Evolutionary conservation across 202 grass and related monocot species (phyloP), one percentile per base, ranked within the genome.

Genomic region (Thinopyrum obtusiflorum): DNA sequence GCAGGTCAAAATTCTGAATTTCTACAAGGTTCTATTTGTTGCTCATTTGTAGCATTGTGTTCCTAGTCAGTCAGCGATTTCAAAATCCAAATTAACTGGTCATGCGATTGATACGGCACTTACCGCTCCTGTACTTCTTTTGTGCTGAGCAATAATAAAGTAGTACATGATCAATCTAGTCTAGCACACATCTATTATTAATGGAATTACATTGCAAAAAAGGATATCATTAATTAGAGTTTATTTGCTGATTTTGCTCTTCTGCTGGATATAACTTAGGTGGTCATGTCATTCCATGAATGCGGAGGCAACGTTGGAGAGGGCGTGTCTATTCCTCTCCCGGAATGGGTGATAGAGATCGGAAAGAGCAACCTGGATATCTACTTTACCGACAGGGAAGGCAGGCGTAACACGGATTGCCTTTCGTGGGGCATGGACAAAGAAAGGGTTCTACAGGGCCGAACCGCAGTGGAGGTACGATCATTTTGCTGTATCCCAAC

Each of bases 281-380:
- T 95, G 59, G 93, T 98, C 80, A 98, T 98, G 89, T 98, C 95
- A 0, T 95, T 98, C 86, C 95, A 98, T 77, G 92, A 95, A 23
- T 94, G 95, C 35, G 93, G 95, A 31, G 93, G 93, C 36, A 98
- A 98, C 72, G 78, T 92, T 46, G 91, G 93, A 3, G 93, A 95
- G 35, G 86, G 92, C 39, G 83, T 92, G 4, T 79, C 57, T 24
- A 95, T 95, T 73, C 93, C 95, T 82, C 90, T 98, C 51, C 95
- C 95, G 63, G 36, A 90, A 35, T 98, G 95, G 95, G 88, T 98
- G n/a, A 88, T 70, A 11, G 91, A 98, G 80, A 95, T 95, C 35
- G 95, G 95, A 57, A 92, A 69, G 80, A 91, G 82, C 87, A 98
- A 92, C 73, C 91, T 91, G 1, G 93, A 98, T 11, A 98, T 98